A percentile compares a stretch with the other conserved stretches of the same genome.
Evolutionary conservation across 176 grass and related monocot species (phyloP).

Genomic region (Cymbopogon citratus): DNA sequence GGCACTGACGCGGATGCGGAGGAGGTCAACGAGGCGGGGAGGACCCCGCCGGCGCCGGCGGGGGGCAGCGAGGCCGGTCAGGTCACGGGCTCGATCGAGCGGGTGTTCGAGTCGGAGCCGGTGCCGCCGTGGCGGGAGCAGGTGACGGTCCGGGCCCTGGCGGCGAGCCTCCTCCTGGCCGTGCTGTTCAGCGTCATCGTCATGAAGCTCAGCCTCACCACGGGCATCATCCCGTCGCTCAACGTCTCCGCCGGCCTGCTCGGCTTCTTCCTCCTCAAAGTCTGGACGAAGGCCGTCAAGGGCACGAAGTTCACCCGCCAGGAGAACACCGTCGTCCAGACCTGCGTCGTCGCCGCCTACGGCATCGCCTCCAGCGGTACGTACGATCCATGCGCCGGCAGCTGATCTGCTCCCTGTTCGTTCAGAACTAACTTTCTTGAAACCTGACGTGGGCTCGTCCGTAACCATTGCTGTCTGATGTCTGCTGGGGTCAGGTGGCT

Average conservation of each 20-base stretch:
- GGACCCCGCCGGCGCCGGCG: not conserved
- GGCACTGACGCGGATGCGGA: not conserved
- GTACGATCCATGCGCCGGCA: conserved; percentile 51
- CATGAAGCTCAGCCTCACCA: conserved; percentile 93
- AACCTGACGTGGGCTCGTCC: no score
- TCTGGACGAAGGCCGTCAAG: conserved; percentile 51
- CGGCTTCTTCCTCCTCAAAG: conserved; percentile 70
- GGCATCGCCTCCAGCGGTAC: conserved; percentile 77
- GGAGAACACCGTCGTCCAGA: conserved; percentile 84
- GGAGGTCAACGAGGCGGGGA: not conserved
- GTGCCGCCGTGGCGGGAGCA: conserved; percentile 67
- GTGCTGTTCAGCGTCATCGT: conserved; percentile 71
- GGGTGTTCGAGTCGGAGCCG: conserved; percentile 25
- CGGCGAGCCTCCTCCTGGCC: conserved; percentile 54
- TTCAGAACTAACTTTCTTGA: no score
- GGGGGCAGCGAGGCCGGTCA: not conserved
- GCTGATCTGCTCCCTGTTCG: not conserved
- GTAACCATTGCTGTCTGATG: no score
- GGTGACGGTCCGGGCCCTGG: conserved; percentile 58
- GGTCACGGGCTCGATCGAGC: conserved; percentile 46
- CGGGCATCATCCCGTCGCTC: conserved; percentile 77
- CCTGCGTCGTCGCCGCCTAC: conserved; percentile 82
- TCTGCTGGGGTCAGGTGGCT: conserved; percentile 34
- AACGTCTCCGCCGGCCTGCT: conserved; percentile 79
- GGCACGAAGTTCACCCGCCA: conserved; percentile 54